Evolutionary conservation across 1,139 yeast genomes (phyloP), one percentile per base, ranked within the genome.

Genomic region (Kluyveromyces sp.): DNA sequence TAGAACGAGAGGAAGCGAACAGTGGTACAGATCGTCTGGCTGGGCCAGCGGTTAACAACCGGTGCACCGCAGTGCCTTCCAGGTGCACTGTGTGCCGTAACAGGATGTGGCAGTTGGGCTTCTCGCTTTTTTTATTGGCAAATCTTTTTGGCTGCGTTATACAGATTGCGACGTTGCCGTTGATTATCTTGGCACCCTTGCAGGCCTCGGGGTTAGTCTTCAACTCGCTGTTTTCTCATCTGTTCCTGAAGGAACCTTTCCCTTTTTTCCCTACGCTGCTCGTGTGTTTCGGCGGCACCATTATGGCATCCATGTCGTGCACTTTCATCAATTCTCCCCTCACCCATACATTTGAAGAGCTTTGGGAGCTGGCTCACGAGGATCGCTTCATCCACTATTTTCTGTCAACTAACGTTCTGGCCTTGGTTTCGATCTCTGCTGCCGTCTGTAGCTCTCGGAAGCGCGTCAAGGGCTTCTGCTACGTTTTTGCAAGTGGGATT

Each of bases 161-260:
- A 30, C 96, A 88, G 63, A 80, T 88, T 35, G 77, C 94, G 1
- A 83, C 95, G 1, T 68, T 88, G 36, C 96, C 96, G 0, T 68
- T 88, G 48, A 83, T 87, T 40, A 74, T 88, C 2, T 63, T 87
- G 45, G 80, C 89, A 30, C 95, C 96, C 0, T 65, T 88, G 41
- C 96, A 88, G 61, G 88, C 95, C 28, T 79, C 83, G 13, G 95
- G 96, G 0, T 71, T 88, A 30, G 89, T 87, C 2, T 87, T 88
- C 69, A 88, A 88, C 63, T 78, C 94, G 1, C 64, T 85, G 8
- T 83, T 88, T 53, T 85, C 94, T 40, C 61, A 83, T 20, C 51
- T 85, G 20, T 62, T 88, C 16, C 74, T 87, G 9, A 72, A 80
- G 13, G 96, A 88, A 58, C 69, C 70, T 0, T 83, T 85, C 61